phyloP scores from a whole-genome alignment of 805 yeast species.

The Lachancea meyersii region DNA sequence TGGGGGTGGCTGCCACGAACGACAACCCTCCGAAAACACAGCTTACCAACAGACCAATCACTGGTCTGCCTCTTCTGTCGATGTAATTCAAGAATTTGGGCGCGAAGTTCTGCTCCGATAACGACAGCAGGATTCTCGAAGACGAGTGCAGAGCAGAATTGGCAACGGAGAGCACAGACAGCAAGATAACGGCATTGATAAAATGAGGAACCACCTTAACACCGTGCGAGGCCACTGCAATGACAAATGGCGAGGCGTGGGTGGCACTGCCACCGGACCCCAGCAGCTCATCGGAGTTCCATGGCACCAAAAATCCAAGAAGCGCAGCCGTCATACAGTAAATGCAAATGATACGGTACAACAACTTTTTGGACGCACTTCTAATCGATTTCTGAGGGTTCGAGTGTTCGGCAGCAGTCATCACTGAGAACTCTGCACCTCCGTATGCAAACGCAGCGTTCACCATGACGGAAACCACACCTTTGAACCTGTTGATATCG shows the following conservation, averaged over 20 bases:
- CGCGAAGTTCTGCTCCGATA: constrained; percentile 70
- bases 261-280: constrained; percentile 41
- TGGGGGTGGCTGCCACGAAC: constrained; percentile 59
- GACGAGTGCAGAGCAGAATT: constrained; percentile 69
- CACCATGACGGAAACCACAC: constrained; percentile 47
- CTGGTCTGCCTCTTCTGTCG: constrained; percentile 59
- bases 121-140: constrained; percentile 60
- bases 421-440: constrained; percentile 55
- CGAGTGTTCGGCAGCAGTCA: constrained; percentile 54
- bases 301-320: constrained; percentile 52
- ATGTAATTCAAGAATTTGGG: constrained; percentile 50
- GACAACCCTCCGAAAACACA: constrained; percentile 54
- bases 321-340: constrained; percentile 43
- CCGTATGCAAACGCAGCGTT: constrained; percentile 57
- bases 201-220: constrained; percentile 62
- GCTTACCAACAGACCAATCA: constrained; percentile 46
- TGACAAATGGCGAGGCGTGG: constrained; percentile 61
- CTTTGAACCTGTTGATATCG: constrained; percentile 45
- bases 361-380: constrained; percentile 48
- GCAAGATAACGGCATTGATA: constrained; percentile 64
- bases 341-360: constrained; percentile 48
- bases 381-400: constrained; percentile 53
- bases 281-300: constrained; percentile 37
- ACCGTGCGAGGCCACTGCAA: constrained; percentile 54
- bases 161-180: constrained; percentile 70